Evolutionary conservation across 106 monocot species (phyloP).

Genomic region (Cymbidium sinense): DNA sequence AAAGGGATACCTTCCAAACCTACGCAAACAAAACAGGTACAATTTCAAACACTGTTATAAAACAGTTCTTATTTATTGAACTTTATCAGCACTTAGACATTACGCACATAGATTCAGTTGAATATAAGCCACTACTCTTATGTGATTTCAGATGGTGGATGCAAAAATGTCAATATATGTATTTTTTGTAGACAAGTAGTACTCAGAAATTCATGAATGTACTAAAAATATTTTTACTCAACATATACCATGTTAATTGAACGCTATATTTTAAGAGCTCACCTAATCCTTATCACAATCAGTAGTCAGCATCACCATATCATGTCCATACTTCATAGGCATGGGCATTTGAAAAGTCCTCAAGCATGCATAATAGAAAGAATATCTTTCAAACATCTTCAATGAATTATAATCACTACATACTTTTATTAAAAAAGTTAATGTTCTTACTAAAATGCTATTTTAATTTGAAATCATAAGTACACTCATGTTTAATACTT

Average conservation of each 20-base stretch:
- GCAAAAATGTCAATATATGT: background rate
- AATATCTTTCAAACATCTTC: background rate
- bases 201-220: background rate
- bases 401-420: background rate
- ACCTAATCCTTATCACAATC: background rate
- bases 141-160: background rate
- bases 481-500: background rate
- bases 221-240: background rate
- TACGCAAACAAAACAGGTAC: too few species aligned
- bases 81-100: too few species aligned
- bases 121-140: background rate
- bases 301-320: background rate
- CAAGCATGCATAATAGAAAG: background rate
- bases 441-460: background rate
- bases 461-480: background rate
- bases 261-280: background rate
- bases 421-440: background rate
- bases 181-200: background rate
- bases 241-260: background rate
- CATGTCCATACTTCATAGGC: background rate
- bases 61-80: too few species aligned
- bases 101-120: too few species aligned
- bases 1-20: too few species aligned
- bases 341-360: background rate
- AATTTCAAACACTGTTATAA: too few species aligned